Conservation (phyloP, 768 basidiomycete species). For the Lentinula sp. region DNA sequence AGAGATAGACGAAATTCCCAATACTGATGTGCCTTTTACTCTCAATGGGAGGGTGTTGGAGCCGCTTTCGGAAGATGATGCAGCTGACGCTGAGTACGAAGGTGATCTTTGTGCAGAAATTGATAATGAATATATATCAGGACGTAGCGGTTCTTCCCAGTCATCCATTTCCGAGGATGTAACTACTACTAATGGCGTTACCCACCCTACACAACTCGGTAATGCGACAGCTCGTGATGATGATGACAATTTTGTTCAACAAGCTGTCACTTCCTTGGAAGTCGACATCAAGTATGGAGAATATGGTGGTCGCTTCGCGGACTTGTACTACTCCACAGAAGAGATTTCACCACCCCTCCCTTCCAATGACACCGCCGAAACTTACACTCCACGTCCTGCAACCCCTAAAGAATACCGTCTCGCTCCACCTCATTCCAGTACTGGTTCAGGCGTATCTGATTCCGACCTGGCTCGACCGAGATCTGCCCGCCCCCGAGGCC, state of each 20-base stretch:
- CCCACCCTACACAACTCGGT: constrained; percentile 6
- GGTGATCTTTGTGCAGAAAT: background rate
- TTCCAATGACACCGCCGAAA: background rate
- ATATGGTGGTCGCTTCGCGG: constrained; percentile 28
- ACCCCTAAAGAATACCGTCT: constrained; percentile 9
- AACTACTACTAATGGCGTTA: background rate
- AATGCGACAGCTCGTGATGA: constrained; percentile 24
- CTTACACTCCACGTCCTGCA: constrained; percentile 13
- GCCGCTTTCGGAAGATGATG: constrained; percentile 5
- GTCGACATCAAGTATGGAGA: constrained; percentile 18
- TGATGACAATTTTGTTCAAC: constrained; percentile 28
- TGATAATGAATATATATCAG: background rate
- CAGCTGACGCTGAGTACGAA: background rate
- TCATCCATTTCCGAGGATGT: background rate
- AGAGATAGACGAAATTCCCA: constrained; percentile 8
- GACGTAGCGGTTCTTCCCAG: background rate
- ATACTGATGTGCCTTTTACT: background rate
- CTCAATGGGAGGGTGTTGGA: constrained; percentile 1
- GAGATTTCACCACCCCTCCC: background rate
- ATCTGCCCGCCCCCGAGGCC: constrained; percentile 18
- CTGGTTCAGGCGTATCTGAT: background rate
- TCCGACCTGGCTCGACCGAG: constrained; percentile 6
- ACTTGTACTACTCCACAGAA: constrained; percentile 30
- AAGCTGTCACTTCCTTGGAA: constrained; percentile 23
- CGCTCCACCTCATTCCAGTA: constrained; percentile 15